phyloP scores from a whole-genome alignment of 2,329 filamentous ascomycete species.

The Pyricularia pennisetigena region DNA sequence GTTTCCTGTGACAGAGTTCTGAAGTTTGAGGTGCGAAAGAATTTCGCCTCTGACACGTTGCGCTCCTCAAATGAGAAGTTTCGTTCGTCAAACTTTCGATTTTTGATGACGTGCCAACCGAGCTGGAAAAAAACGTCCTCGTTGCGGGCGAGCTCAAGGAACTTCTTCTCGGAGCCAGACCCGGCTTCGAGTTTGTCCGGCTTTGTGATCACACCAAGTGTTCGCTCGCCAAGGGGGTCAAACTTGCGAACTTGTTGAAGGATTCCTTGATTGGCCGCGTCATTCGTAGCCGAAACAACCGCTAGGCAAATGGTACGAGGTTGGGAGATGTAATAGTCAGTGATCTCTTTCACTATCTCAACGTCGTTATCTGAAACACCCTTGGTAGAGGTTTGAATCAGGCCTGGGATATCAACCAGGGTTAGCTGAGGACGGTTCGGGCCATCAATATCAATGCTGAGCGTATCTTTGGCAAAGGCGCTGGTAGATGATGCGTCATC shows the following conservation, averaged over 20 bases:
- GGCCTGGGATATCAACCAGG: constrained; percentile 48
- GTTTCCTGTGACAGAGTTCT: constrained; percentile 18
- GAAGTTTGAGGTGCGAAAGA: constrained; percentile 34
- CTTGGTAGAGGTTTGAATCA: constrained; percentile 37
- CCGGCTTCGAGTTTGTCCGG: constrained; percentile 30
- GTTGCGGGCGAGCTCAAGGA: constrained; percentile 32
- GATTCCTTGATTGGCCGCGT: constrained; percentile 49
- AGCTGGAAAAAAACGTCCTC: constrained; percentile 34
- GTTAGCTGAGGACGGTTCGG: constrained; percentile 41
- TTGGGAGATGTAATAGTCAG: constrained; percentile 45
- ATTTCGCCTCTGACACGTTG: constrained; percentile 26
- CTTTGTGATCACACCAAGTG: constrained; percentile 49
- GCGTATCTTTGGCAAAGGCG: constrained; percentile 32
- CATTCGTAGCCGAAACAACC: constrained; percentile 41
- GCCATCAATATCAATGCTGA: constrained; percentile 36
- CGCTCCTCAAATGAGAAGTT: constrained; percentile 21
- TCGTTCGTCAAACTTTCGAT: constrained; percentile 27
- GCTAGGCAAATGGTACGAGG: constrained; percentile 49
- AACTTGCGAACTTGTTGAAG: constrained; percentile 33
- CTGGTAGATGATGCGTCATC: constrained; percentile 12
- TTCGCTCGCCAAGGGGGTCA: constrained; percentile 25
- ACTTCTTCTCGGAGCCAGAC: constrained; percentile 29
- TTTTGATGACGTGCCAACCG: constrained; percentile 44
- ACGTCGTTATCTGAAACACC: constrained; percentile 33
- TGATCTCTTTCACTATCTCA: constrained; percentile 33